phyloP scores from a whole-genome alignment of 2,329 filamentous ascomycete genomes.

The Fusarium circinatum region DNA sequence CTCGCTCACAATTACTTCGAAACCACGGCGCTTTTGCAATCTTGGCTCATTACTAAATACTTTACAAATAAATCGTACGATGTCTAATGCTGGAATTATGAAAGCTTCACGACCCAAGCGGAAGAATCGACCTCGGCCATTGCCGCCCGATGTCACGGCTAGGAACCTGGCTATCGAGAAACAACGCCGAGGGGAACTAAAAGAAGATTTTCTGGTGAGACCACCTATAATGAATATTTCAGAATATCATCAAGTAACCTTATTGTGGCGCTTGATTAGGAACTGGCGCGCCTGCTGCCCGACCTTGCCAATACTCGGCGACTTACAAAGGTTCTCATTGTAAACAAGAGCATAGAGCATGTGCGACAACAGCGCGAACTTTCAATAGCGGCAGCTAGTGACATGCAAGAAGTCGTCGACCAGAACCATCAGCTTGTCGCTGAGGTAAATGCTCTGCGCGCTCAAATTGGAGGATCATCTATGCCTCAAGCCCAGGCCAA shows the following conservation, averaged over 20 bases:
- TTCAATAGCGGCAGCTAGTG: neutral
- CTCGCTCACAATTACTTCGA: neutral
- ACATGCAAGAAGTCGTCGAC: neutral
- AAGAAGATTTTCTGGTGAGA: constrained; percentile 9
- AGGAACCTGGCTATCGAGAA: constrained; percentile 23
- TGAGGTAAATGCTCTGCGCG: constrained; percentile 13
- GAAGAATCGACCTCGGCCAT: constrained; percentile 9
- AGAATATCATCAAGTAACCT: neutral
- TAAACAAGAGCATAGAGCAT: constrained; percentile 16
- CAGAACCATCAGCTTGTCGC: neutral
- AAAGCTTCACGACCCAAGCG: neutral
- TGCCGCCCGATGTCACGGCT: constrained; percentile 16
- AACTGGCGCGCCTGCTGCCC: constrained; percentile 13
- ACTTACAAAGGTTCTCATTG: constrained; percentile 19
- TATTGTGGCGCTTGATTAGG: neutral
- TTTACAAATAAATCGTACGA: neutral
- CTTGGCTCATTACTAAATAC: neutral
- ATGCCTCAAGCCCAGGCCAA: neutral
- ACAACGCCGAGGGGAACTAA: constrained; percentile 11
- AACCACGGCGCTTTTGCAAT: neutral
- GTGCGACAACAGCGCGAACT: constrained; percentile 4
- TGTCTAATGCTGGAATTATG: neutral
- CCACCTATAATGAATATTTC: neutral
- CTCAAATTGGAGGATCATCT: neutral
- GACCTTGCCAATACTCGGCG: constrained; percentile 3